Evolutionary conservation across 768 basidiomycete genomes (phyloP), one percentile per base, ranked within the genome.

Genomic region (Lactifluus piperatus): DNA sequence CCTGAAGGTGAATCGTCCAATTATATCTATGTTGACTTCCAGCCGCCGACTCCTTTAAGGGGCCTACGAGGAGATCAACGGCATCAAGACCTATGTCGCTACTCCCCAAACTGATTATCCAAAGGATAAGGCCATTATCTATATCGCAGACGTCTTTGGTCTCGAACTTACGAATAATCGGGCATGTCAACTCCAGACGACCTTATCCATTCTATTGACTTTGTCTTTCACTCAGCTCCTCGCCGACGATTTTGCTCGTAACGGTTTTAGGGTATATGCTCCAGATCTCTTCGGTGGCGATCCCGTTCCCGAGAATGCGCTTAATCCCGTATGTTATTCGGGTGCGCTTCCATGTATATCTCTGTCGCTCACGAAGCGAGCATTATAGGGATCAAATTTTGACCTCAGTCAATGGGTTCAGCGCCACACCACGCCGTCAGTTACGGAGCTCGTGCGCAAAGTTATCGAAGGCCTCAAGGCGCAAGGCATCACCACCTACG

Each of bases 241-340:
- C 14, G 72, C 71, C 4, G 79, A 80, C 57, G 76, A 74, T 60
- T 76, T 74, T 62, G 74, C 76, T 30, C 63, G 58, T 22, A 75
- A 75, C 51, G 76, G 76, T 9, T 75, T 72, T 55, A 51, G 54
- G 26, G 64, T 65, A 36, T 65, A 59, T 41, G 32, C 32, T 0
- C 62, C 67, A 13, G 64, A 65, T 20, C 57, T 63, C 36, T 54
- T 63, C 30, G 48, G 60, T 27, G 64, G 68, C 10, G 75, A 75
- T 51, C 26, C 68, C 0, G 32, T 70, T 37, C 45, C 65, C 3
- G 11, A 57, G 1, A 64, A 70, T 4, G 67, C 45, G 4, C 26
- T 68, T 30, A 34, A 29, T 39, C 26, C 64, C 10, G 65, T 63
- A 56, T 65, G 58, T 45, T 27, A 24, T 45, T 22, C 39, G 10